Evolutionary conservation across 75 land plant species (phyloP).

Genomic region (Pinus albicaulis): DNA sequence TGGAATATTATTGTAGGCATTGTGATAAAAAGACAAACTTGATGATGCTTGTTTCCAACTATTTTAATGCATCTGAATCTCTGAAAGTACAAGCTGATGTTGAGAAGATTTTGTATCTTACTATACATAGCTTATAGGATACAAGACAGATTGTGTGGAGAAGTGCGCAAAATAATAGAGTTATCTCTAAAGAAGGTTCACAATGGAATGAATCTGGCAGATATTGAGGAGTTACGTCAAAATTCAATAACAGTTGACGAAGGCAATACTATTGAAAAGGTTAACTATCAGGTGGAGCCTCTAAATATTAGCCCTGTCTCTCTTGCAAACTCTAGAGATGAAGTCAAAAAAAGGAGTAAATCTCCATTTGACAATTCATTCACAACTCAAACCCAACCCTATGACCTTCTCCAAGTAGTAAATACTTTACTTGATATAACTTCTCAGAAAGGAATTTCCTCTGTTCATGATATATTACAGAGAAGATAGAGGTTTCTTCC

Average conservation of each 20-base stretch:
- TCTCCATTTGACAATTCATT: neutral
- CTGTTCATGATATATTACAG: neutral
- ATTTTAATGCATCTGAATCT: slow-evolving; percentile 30
- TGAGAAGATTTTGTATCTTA: slow-evolving; percentile 44
- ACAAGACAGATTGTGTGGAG: slow-evolving; percentile 31
- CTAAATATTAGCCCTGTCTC: neutral
- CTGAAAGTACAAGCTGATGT: slow-evolving; percentile 27
- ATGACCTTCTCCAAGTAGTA: neutral
- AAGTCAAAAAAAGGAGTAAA: neutral
- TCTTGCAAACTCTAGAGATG: neutral
- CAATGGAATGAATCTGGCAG: slow-evolving; percentile 12
- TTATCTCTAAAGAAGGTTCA: neutral
- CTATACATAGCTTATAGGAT: slow-evolving; percentile 45
- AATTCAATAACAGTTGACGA: neutral
- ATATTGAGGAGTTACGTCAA: slow-evolving; percentile 7
- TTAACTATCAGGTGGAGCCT: slow-evolving; percentile 1
- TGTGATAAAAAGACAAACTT: slow-evolving; percentile 75
- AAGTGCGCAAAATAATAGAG: slow-evolving; percentile 10
- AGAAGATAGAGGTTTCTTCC: neutral
- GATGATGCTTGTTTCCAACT: slow-evolving; percentile 35
- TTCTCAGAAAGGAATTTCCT: neutral
- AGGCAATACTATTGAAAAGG: neutral
- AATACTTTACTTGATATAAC: neutral
- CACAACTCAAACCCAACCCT: neutral
- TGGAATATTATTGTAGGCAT: slow-evolving; percentile 17